Evolutionary conservation across 306 rosid genomes (phyloP), one percentile per base, ranked within the genome.

Genomic region (Gillenia trifoliata): DNA sequence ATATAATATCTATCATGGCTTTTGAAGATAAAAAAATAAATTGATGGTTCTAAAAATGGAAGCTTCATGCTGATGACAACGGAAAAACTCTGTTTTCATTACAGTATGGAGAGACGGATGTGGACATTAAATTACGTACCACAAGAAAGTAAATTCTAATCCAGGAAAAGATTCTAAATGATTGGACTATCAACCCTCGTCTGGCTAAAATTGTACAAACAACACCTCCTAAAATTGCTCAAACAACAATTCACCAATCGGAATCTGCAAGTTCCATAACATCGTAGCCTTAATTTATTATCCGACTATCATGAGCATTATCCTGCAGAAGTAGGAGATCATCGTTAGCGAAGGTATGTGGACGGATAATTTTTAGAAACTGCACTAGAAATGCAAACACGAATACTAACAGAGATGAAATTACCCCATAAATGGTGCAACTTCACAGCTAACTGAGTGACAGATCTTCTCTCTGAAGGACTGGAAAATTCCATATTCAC

Each of bases 341-440:
- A 60, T 56, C 6, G 23, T 69, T 22, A 82, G 63, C 15, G 7
- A 68, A 65, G 30, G 19, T 13, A 34, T 13, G 28, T 29, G 22
- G n/a, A 22, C 4, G 1, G 54, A 38, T 36, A 12, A 62, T 30
- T 29, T 8, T 8, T 16, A 38, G 8, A 56, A 57, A 23, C 66
- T 71, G 41, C 7, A 28, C 40, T 30, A 57, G 28, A 43, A 41
- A 17, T 17, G 66, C 36, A 16, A n/a, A 55, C 8, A 55, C 23
- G 11, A 22, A 22, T 3, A 8, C 29, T 33, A 22, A 7, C 38
- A 29, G 68, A 38, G 26, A 59, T 34, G 25, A 22, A 65, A 76
- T 82, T 85, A 86, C 86, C 90, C 95, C 93, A 93, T 72, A 83
- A 10, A 59, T 89, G 86, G 66, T 89, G 88, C 80, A 93, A 77